Conservation (phyloP, 345 rosid species). For the Limnanthes douglasii region DNA sequence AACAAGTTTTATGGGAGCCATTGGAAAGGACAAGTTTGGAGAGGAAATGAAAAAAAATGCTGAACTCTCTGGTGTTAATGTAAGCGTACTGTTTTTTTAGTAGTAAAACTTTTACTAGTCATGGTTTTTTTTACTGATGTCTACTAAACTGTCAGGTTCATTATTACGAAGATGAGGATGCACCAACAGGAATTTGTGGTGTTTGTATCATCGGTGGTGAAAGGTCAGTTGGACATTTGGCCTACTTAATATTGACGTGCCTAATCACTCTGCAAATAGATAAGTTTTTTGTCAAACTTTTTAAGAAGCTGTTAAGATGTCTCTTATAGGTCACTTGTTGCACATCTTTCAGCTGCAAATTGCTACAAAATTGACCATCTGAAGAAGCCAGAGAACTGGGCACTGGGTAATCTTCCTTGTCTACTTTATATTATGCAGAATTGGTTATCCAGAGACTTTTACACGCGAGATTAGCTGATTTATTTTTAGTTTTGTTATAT, state of each 20-base stretch:
- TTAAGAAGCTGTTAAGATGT: not conserved
- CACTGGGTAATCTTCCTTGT: slow-evolving; percentile 45
- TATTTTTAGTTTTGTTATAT: too few species aligned
- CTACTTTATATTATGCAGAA: too few species aligned
- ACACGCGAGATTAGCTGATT: too few species aligned
- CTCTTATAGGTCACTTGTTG: slow-evolving; percentile 52
- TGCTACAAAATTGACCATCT: slow-evolving; percentile 86
- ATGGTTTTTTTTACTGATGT: too few species aligned
- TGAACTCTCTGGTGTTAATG: slow-evolving; percentile 67
- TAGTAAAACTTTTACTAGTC: too few species aligned
- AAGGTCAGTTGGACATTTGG: slow-evolving; percentile 35
- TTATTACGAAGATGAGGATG: slow-evolving; percentile 67
- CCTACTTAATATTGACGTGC: too few species aligned
- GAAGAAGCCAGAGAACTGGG: slow-evolving; percentile 93
- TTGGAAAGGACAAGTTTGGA: slow-evolving; percentile 92
- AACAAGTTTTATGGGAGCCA: slow-evolving; percentile 79
- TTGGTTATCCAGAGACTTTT: too few species aligned
- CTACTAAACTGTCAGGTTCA: slow-evolving; percentile 46
- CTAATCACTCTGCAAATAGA: not conserved
- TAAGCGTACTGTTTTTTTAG: slow-evolving; percentile 10
- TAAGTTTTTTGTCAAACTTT: too few species aligned
- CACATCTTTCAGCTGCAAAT: slow-evolving; percentile 89
- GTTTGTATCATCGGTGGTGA: slow-evolving; percentile 97
- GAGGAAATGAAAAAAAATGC: slow-evolving; percentile 89
- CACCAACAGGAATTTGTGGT: slow-evolving; percentile 90